Percentiles rank a stretch among this genome's conserved stretches.
phyloP scores from a whole-genome alignment of 108 stramenopile genomes.

The Skeletonema potamos region DNA sequence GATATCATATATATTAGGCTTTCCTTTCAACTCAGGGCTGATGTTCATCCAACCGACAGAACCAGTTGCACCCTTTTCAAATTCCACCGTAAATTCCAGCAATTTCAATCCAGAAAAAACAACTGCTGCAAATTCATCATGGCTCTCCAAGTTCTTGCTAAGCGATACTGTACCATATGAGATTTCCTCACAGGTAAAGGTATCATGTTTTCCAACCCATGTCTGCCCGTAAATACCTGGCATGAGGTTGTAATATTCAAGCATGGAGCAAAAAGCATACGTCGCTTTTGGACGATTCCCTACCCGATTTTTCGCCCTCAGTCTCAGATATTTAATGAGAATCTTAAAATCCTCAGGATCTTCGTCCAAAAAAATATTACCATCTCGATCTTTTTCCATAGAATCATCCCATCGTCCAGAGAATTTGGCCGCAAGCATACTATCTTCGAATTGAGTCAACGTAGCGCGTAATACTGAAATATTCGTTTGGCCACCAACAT shows the following conservation, averaged over 20 bases:
- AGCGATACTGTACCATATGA: not conserved
- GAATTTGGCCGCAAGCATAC: conserved; percentile 14
- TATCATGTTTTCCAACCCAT: not conserved
- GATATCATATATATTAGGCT: no score
- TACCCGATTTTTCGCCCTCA: not conserved
- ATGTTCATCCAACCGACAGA: not conserved
- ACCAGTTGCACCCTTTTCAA: not conserved
- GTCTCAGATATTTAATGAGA: not conserved
- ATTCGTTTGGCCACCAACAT: conserved; percentile 14
- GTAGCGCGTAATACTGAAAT: conserved; percentile 6
- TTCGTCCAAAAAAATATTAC: conserved; percentile 18
- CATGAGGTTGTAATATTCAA: not conserved
- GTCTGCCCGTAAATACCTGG: not conserved
- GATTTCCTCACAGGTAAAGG: not conserved
- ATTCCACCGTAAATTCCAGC: not conserved
- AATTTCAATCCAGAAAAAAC: not conserved
- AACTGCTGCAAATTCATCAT: not conserved
- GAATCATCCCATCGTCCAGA: conserved; percentile 20
- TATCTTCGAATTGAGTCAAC: conserved; percentile 1
- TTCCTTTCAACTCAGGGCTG: no score
- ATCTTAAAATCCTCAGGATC: not conserved
- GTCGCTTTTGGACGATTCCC: not conserved
- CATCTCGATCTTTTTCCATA: conserved; percentile 18
- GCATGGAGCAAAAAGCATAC: not conserved
- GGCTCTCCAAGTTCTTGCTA: not conserved